Evolutionary conservation across 495 filamentous ascomycete species (phyloP).

Genomic region (Aspergillus baeticus): DNA sequence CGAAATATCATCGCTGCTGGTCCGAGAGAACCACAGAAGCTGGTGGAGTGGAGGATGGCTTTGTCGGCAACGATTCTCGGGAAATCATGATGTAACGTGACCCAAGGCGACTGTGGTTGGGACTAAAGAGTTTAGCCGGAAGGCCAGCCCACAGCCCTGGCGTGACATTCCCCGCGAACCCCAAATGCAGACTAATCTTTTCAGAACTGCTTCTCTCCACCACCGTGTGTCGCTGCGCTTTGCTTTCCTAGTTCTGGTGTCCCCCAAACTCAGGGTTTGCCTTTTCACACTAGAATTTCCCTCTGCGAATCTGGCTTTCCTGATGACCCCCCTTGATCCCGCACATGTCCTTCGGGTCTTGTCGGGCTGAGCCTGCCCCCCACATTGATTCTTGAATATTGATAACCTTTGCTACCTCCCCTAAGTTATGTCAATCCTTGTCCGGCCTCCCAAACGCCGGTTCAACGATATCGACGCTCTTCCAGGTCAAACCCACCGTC

Average conservation of each 20-base stretch:
- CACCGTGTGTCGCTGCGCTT: neutral
- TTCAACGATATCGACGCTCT: slow-evolving; percentile 27
- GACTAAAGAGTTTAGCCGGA: too few relatives aligned
- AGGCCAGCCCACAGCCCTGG: too few relatives aligned
- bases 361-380: slow-evolving; percentile 7
- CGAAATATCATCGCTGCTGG: neutral
- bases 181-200: neutral
- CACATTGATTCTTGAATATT: neutral
- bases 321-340: neutral
- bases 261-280: neutral
- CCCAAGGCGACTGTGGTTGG: too few relatives aligned
- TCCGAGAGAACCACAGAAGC: neutral
- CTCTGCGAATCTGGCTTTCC: neutral
- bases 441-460: slow-evolving; percentile 39
- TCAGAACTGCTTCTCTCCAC: neutral
- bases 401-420: neutral
- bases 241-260: neutral
- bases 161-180: slow-evolving; percentile 9
- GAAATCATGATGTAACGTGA: too few relatives aligned
- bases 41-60: neutral
- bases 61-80: neutral
- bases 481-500: slow-evolving; percentile 19
- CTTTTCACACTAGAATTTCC: neutral
- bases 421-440: slow-evolving; percentile 37
- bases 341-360: slow-evolving; percentile 1